Base-by-base conservation (phyloP, 2,329 filamentous ascomycete genomes). In the Xylariaceae sp. region DNA sequence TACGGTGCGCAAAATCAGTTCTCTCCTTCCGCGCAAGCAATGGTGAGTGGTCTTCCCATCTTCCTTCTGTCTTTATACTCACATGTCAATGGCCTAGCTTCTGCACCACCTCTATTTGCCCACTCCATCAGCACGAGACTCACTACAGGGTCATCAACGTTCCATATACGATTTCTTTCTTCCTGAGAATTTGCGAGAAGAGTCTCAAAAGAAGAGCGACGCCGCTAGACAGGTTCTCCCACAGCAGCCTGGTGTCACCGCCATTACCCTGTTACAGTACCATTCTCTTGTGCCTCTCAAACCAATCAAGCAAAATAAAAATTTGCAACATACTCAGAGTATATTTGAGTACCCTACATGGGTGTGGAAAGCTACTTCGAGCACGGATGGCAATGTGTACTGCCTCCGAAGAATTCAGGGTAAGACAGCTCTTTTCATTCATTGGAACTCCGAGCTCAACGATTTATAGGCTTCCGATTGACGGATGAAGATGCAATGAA, bases 21-120 rank as follows among this genome's bases (percentile, higher is more conserved):
- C 59, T 64, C 70, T 10, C 64, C 74, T 10, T 72, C 75, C 14
- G 64, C 74, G 17, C 83, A 86, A 54, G 86, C 86, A 61, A 74
- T 43, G n/a, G n/a, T n/a, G n/a, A n/a, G n/a, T n/a, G n/a, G n/a
- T n/a, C n/a, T n/a, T n/a, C n/a, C n/a, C n/a, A n/a, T n/a, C n/a
- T n/a, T n/a, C n/a, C n/a, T n/a, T n/a, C n/a, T n/a, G n/a, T n/a
- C n/a, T n/a, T n/a, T n/a, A n/a, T n/a, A n/a, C n/a, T n/a, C n/a
- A n/a, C n/a, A n/a, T n/a, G n/a, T n/a, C n/a, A n/a, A n/a, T n/a
- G n/a, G n/a, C n/a, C n/a, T 44, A 85, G 82, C 78, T 90, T 5
- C 87, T 92, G 71, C 95, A 96, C 64, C 93, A 98, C 65, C 77
- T 95, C 11, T 98, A 98, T 65, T 88, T 89, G 23, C 90, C 91